Evolutionary conservation across 2,329 filamentous ascomycete genomes (phyloP).

Genomic region (Juglanconis oblonga): DNA sequence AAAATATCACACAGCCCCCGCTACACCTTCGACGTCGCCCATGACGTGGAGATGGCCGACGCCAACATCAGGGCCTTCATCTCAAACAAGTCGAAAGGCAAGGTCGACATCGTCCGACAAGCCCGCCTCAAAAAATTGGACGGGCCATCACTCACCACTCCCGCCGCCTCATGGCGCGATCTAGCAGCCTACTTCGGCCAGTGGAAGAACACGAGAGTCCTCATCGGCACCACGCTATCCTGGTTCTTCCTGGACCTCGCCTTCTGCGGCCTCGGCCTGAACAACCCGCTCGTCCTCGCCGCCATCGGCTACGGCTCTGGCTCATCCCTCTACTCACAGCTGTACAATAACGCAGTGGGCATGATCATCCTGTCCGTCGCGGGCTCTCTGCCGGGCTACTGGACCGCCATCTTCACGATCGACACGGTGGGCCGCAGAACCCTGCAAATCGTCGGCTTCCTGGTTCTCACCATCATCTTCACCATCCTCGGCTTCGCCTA

Average conservation of each 20-base stretch:
- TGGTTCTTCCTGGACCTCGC: conserved; percentile 80
- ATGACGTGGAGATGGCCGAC: conserved; percentile 72
- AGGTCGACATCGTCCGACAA: conserved; percentile 45
- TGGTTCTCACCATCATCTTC: conserved; percentile 60
- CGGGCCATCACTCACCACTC: conserved; percentile 55
- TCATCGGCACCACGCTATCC: conserved; percentile 73
- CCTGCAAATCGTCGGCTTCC: conserved; percentile 65
- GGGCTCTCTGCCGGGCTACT: conserved; percentile 77
- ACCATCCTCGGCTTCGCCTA: conserved; percentile 61
- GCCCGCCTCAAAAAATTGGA: conserved; percentile 52
- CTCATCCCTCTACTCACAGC: conserved; percentile 61
- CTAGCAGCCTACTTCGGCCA: conserved; percentile 64
- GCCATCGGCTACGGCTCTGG: conserved; percentile 70
- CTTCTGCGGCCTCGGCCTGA: conserved; percentile 71
- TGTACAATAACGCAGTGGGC: conserved; percentile 71
- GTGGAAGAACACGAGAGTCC: conserved; percentile 67
- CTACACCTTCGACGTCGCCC: conserved; percentile 72
- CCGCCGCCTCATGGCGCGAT: conserved; percentile 68
- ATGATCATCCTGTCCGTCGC: conserved; percentile 76
- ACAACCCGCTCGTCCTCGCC: conserved; percentile 67
- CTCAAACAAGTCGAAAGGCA: conserved; percentile 44
- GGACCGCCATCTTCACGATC: conserved; percentile 69
- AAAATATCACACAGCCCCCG: not conserved
- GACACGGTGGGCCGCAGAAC: conserved; percentile 76
- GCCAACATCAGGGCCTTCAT: conserved; percentile 66